phyloP scores from a whole-genome alignment of 305 asterid species.

The Withania somnifera region DNA sequence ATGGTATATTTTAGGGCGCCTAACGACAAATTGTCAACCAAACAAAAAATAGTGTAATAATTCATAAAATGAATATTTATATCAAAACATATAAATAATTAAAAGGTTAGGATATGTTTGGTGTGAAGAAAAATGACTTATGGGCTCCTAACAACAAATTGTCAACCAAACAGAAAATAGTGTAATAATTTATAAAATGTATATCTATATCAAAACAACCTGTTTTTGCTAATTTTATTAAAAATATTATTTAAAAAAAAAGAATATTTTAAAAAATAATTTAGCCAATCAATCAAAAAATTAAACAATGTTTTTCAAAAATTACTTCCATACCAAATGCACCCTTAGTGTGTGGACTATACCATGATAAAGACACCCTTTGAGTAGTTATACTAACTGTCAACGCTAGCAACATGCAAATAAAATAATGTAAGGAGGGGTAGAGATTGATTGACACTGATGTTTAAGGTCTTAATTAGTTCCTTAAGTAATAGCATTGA shows the following conservation, averaged over 20 bases:
- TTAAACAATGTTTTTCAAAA: too few species aligned
- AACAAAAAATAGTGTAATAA: not conserved
- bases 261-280: not conserved
- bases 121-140: too few species aligned
- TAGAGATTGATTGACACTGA: not conserved
- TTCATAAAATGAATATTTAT: not conserved
- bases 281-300: not conserved
- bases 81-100: too few species aligned
- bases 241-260: too few species aligned
- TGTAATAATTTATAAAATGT: too few species aligned
- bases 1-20: not conserved
- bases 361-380: not conserved
- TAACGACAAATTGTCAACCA: not conserved
- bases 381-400: not conserved
- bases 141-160: not conserved
- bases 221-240: too few species aligned
- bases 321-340: not conserved
- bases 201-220: too few species aligned
- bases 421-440: not conserved
- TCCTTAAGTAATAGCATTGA: not conserved
- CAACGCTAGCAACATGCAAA: not conserved
- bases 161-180: not conserved
- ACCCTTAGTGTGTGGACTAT: not conserved
- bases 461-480: not conserved
- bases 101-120: too few species aligned